Evolutionary conservation across 495 filamentous ascomycete genomes (phyloP).

Genomic region (Eremomyces bilateralis): DNA sequence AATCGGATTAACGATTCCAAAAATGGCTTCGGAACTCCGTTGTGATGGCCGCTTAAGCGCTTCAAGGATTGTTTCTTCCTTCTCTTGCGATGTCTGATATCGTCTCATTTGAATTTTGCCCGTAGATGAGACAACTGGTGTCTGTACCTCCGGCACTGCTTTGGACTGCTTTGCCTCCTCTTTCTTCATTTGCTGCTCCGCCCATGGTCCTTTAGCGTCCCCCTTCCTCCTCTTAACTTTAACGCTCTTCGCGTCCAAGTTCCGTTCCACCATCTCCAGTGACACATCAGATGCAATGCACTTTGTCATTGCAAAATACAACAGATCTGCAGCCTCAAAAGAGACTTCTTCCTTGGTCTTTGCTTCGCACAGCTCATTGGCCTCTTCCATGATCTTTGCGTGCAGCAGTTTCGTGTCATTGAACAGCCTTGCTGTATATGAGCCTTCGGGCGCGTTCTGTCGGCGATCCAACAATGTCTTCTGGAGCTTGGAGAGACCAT

Average conservation of each 20-base stretch:
- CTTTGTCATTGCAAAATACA: constrained; percentile 88
- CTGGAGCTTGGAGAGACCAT: constrained; percentile 61
- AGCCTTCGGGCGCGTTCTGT: constrained; percentile 58
- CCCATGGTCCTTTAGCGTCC: constrained; percentile 81
- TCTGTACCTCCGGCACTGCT: constrained; percentile 18
- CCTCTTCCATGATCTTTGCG: constrained; percentile 97
- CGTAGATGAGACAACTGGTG: too few species aligned
- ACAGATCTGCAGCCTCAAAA: constrained; percentile 82
- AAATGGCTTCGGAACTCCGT: constrained; percentile 71
- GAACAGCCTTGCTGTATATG: constrained; percentile 85
- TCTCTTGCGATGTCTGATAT: constrained; percentile 39
- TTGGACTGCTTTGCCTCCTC: constrained; percentile 22
- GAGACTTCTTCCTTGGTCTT: constrained; percentile 61
- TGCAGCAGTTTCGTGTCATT: constrained; percentile 69
- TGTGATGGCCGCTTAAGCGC: constrained; percentile 76
- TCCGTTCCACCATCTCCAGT: constrained; percentile 71
- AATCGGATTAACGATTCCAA: constrained; percentile 75
- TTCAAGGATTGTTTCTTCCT: constrained; percentile 36
- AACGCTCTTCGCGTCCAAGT: constrained; percentile 78
- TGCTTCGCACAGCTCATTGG: constrained; percentile 78
- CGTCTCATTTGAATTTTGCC: constrained; percentile 66
- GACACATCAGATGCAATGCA: constrained; percentile 64
- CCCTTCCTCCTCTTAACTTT: constrained; percentile 84
- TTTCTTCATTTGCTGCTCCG: constrained; percentile 31
- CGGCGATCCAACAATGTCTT: constrained; percentile 67